Evolutionary conservation across 176 grass and related monocot species (phyloP).

Genomic region (Chloris gayana): DNA sequence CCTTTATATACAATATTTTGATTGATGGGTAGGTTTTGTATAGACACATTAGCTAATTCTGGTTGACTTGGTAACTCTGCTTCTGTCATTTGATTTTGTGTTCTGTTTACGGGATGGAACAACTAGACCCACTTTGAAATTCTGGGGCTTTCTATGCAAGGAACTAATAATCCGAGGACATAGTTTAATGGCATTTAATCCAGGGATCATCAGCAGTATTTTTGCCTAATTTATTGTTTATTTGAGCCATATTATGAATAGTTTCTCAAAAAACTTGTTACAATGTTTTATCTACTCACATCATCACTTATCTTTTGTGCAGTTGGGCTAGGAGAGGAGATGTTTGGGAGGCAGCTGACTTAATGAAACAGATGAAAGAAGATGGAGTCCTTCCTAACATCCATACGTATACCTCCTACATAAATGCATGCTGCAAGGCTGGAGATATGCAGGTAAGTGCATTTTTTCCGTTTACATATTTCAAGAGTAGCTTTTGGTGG

Average conservation of each 20-base stretch:
- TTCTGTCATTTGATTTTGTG: conserved; percentile 11
- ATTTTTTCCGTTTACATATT: conserved; percentile 17
- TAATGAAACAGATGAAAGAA: conserved; percentile 96
- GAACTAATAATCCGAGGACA: background rate
- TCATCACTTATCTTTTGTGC: conserved; percentile 35
- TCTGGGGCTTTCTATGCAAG: background rate
- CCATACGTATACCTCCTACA: conserved; percentile 94
- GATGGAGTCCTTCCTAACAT: conserved; percentile 90
- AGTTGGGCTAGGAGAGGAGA: conserved; percentile 98
- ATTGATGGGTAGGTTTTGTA: conserved; percentile 80
- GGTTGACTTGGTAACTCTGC: conserved; percentile 21
- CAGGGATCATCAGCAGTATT: conserved; percentile 5
- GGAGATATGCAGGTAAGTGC: conserved; percentile 84
- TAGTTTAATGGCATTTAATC: background rate
- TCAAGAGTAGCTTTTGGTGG: conserved; percentile 24
- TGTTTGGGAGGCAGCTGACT: conserved; percentile 96
- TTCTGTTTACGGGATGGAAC: background rate
- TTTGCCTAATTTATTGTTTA: conserved; percentile 13
- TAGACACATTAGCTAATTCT: conserved; percentile 20
- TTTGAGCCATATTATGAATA: conserved; percentile 15
- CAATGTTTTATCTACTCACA: conserved; percentile 20
- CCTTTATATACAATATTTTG: conserved; percentile 94
- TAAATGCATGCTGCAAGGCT: conserved; percentile 95
- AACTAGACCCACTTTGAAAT: conserved; percentile 19
- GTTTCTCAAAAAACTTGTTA: background rate